Evolutionary conservation across 106 monocot species (phyloP), one percentile per base, ranked within the genome.

Genomic region (Dendrobium catenatum): DNA sequence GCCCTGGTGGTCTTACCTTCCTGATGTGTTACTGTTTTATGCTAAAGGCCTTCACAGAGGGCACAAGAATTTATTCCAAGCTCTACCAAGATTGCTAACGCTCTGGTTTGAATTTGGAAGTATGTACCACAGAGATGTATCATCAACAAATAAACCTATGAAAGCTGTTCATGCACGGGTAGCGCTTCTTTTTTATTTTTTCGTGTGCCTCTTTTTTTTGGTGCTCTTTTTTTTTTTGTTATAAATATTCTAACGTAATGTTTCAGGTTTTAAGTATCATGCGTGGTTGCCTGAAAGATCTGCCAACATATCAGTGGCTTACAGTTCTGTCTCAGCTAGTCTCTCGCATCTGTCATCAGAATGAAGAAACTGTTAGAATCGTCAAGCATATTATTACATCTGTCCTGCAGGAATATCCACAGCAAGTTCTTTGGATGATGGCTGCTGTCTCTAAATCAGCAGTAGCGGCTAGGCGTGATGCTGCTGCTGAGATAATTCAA

Each of bases 381-480:
- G 95, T 99, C 9, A 99, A 99, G 79, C 91, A 90, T 82, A 91
- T 95, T 37, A 88, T 99, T 47, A 95, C 95, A 75, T 93, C 95
- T 58, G 93, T 99, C 66, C 84, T 91, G 40, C 91, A 91, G 77
- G 95, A 86, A 68, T 99, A 95, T 80, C 95, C 99, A 61, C 99
- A 99, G 44, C 99, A 99, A 70, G 89, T 87, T 75, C 99, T 99
- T 72, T 99, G 99, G 99, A 99, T 92, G 90, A 99, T 99, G 99
- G 99, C 99, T 85, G 99, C 99, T 42, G 95, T 99, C 20, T 93
- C 99, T 46, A 99, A 99, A 79, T 99, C 99, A 2, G 86, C 99
- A 29, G 90, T 99, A 78, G 84, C 95, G 81, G 93, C 99, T 20
- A 87, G 99, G 77, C 90, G 99, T 44, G 91, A 95, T 84, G 99